phyloP scores from a whole-genome alignment of 441 rosid genomes.

The Adansonia rubrostipa region DNA sequence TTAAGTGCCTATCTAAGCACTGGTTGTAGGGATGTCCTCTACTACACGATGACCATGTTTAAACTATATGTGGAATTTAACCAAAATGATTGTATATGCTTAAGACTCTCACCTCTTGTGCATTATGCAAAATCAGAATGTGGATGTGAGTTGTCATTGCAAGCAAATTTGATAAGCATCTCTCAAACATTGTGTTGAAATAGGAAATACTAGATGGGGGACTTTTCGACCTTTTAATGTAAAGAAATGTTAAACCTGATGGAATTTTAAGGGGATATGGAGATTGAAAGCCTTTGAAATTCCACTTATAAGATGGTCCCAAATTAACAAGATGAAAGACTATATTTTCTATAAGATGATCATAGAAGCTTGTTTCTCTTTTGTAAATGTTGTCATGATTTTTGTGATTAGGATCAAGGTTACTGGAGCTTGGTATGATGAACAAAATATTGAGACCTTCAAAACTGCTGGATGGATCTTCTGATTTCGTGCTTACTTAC shows the following conservation, averaged over 20 bases:
- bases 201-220: neutral
- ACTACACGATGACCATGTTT: neutral
- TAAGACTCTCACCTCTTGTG: no score
- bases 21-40: neutral
- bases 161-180: neutral
- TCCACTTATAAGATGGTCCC: neutral
- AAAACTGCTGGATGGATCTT: constrained; percentile 68
- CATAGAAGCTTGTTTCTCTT: neutral
- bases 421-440: constrained; percentile 32
- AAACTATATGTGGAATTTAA: neutral
- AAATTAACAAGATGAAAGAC: neutral
- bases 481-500: constrained; percentile 78
- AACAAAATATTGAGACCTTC: constrained; percentile 41
- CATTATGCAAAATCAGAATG: neutral
- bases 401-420: constrained; percentile 48
- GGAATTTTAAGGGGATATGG: neutral
- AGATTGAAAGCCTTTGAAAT: neutral
- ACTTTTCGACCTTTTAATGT: neutral
- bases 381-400: constrained; percentile 20
- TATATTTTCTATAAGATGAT: neutral
- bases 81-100: neutral
- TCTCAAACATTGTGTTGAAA: neutral
- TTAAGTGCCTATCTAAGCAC: neutral
- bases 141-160: neutral
- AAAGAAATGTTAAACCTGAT: neutral